These are phyloP conservation scores for Coniochaeta sp. DNA, from an alignment of 2,329 filamentous ascomycete species.

Conservation along the genomic window DNA sequence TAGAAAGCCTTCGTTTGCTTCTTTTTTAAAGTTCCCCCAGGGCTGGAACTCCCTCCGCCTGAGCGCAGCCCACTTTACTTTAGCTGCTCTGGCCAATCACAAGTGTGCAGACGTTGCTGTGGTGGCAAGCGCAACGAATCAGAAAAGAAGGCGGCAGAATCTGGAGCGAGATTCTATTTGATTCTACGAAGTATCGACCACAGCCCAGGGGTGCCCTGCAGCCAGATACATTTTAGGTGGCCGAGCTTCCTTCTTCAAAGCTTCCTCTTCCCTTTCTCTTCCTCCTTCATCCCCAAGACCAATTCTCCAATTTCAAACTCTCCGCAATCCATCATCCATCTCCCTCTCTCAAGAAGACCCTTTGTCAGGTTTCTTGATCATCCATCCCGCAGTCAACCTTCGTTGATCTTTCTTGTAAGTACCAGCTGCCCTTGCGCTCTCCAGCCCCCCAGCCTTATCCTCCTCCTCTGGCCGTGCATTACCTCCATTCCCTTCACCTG, in stretches of 20 bases:
- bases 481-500: neutral
- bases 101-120: slow-evolving; percentile 7
- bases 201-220: slow-evolving; percentile 17
- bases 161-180: slow-evolving; percentile 18
- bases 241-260: slow-evolving; percentile 11
- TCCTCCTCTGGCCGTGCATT: neutral
- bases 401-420: slow-evolving; percentile 2
- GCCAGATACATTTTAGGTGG: slow-evolving; percentile 23
- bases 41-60: slow-evolving; percentile 1
- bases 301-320: neutral
- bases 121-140: slow-evolving; percentile 12
- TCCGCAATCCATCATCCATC: too few relatives aligned
- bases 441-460: slow-evolving; percentile 1
- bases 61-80: slow-evolving; percentile 1
- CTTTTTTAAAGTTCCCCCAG: neutral
- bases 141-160: slow-evolving; percentile 18
- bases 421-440: neutral
- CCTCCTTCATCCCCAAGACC: neutral
- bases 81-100: slow-evolving; percentile 13
- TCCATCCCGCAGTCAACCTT: neutral
- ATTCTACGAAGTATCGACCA: too few relatives aligned
- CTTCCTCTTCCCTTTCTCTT: slow-evolving; percentile 12
- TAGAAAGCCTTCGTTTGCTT: neutral
- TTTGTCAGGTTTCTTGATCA: slow-evolving; percentile 1
- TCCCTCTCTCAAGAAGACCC: slow-evolving; percentile 2